Base-by-base conservation (phyloP, 305 asterid genomes). In the Coffea humblotiana region DNA sequence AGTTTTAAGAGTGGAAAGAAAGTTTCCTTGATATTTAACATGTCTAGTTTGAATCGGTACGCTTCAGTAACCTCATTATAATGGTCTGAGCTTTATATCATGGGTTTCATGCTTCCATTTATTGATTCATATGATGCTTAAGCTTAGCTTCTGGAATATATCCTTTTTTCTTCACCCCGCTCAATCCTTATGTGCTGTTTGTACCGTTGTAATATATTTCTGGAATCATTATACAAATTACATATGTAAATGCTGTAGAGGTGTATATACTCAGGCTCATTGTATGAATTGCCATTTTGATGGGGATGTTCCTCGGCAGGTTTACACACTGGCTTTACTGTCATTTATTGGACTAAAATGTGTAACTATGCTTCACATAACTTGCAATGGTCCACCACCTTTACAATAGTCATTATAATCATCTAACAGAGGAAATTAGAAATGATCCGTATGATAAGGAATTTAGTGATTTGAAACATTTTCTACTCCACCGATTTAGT, bases 21-120 rank as follows among this genome's bases (percentile, higher is more conserved):
- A 87, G 91, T 89, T 81, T 82, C 79, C 67, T 77, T 91, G 87
- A 89, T 91, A 54, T 90, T 96, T 61, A 96, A 93, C 85, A 32
- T 96, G 80, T 91, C 99, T 79, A 91, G 97, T 86, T 88, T 96
- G 91, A 92, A 91, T 80, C 86, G 91, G 99, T 96, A 83, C 11
- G 72, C 27, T 71, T 74, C 52, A 58, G 27, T 45, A 25, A 43
- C 45, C 23, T 14, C 37, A 21, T 29, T 49, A 40, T 81, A 51
- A 43, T 18, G 27, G 32, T 58, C 45, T 18, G 40, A 52, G n/a
- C 48, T 65, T 45, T 25, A 48, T 40, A 4, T 48, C 27, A 56
- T 1, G 21, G 25, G 45, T 10, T 54, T 45, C 45, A 18, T 75
- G 15, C 60, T 14, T 13, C 2, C 23, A 15, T 14, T 54, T 54